These are phyloP conservation scores for Spergularia marina DNA, from an alignment of 148 eudicot genomes.

Conservation along the genomic window DNA sequence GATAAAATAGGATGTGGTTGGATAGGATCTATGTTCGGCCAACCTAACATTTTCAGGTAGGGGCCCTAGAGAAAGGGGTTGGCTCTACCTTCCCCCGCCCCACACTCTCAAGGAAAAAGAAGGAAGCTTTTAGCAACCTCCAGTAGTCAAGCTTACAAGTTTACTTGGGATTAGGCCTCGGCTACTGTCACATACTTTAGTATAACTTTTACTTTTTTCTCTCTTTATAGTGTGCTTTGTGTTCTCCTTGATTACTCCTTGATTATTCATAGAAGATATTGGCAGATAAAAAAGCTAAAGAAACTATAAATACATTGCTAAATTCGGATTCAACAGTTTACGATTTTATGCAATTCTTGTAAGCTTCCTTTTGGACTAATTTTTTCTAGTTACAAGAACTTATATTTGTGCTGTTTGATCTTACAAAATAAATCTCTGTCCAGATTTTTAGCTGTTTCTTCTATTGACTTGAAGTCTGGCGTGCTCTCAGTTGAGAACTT, in stretches of 20 bases:
- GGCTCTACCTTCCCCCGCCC: too few relatives aligned
- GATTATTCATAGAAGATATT: slow-evolving; percentile 56
- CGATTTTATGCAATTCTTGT: slow-evolving; percentile 78
- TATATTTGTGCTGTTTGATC: slow-evolving; percentile 3
- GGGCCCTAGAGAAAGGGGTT: too few relatives aligned
- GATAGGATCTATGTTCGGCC: not conserved
- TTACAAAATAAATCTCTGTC: not conserved
- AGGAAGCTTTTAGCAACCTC: too few relatives aligned
- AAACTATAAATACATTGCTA: slow-evolving; percentile 41
- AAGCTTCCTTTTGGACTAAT: slow-evolving; percentile 31
- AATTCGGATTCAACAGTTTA: slow-evolving; percentile 67
- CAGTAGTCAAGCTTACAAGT: not conserved
- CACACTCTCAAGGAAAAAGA: too few relatives aligned
- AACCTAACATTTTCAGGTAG: not conserved
- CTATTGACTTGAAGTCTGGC: slow-evolving; percentile 65
- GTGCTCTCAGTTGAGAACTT: slow-evolving; percentile 65
- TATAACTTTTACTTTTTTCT: not conserved
- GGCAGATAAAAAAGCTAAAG: slow-evolving; percentile 62
- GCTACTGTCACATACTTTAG: not conserved
- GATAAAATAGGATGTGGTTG: not conserved
- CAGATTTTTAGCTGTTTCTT: slow-evolving; percentile 74
- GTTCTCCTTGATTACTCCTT: slow-evolving; percentile 67
- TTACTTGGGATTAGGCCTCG: not conserved
- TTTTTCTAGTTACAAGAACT: not conserved
- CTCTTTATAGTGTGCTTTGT: not conserved